Percentiles rank a stretch among this genome's conserved stretches.
Evolutionary conservation across 1,139 yeast species (phyloP).

Genomic region (Debaryomycetaceae sp.): DNA sequence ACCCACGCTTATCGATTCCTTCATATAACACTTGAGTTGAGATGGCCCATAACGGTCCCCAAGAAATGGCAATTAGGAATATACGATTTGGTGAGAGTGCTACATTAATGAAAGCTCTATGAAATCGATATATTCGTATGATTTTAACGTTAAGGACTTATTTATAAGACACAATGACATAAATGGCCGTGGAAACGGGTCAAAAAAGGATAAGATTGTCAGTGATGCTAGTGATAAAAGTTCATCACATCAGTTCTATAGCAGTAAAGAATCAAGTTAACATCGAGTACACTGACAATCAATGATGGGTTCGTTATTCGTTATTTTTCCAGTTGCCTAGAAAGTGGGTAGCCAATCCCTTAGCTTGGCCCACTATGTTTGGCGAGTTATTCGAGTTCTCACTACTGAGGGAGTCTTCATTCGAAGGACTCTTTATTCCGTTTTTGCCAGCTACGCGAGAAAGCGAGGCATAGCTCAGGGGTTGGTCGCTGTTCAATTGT

Average conservation of each 20-base stretch:
- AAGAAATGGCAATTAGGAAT: no score
- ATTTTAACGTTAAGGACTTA: not conserved
- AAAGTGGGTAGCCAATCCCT: constrained; percentile 37
- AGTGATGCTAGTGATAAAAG: constrained; percentile 1
- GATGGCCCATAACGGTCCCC: no score
- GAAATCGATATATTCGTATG: not conserved
- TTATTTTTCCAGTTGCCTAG: constrained; percentile 30
- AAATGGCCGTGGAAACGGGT: not conserved
- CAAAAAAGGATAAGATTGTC: not conserved
- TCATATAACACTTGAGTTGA: no score
- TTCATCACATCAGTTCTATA: not conserved
- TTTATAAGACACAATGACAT: not conserved
- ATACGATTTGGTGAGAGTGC: not conserved
- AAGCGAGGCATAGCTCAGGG: constrained; percentile 37
- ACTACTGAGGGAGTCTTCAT: constrained; percentile 10
- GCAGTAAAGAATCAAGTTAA: not conserved
- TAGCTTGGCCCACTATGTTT: constrained; percentile 34
- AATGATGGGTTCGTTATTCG: constrained; percentile 9
- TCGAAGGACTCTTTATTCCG: constrained; percentile 35
- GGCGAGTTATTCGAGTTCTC: constrained; percentile 2
- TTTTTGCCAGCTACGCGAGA: constrained; percentile 52
- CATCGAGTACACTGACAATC: not conserved
- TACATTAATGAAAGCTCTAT: not conserved
- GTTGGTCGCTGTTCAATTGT: constrained; percentile 6
- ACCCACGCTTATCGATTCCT: not conserved